Evolutionary conservation across 2,329 filamentous ascomycete species (phyloP).

Genomic region (Scedosporium apiospermum): DNA sequence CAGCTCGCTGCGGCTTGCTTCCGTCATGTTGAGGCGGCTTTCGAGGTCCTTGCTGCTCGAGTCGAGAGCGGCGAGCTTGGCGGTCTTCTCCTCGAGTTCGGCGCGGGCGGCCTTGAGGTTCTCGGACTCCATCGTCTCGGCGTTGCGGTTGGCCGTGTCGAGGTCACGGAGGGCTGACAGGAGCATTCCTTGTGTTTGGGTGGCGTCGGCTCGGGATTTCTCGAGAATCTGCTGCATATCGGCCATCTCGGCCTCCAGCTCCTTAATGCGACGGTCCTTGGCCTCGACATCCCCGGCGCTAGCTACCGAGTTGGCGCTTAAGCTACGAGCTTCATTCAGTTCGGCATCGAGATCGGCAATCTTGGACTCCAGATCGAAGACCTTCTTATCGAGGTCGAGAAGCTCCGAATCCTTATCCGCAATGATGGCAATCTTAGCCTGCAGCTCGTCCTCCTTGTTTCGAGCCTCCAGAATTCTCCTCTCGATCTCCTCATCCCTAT

Average conservation of each 20-base stretch:
- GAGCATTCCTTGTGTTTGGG: conserved; percentile 18
- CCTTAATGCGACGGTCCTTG: conserved; percentile 10
- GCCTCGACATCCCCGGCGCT: conserved; percentile 7
- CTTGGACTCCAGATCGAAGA: background rate
- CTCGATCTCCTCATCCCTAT: conserved; percentile 48
- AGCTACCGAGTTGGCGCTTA: background rate
- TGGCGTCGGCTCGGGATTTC: conserved; percentile 8
- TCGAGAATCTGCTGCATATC: conserved; percentile 11
- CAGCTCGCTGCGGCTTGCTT: conserved; percentile 11
- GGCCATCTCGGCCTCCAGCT: conserved; percentile 9
- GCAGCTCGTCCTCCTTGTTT: conserved; percentile 36
- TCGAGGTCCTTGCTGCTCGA: conserved; percentile 13
- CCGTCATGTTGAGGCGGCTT: conserved; percentile 6
- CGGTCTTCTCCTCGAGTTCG: conserved; percentile 30
- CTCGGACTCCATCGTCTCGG: conserved; percentile 11
- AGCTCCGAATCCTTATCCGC: conserved; percentile 38
- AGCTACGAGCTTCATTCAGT: conserved; percentile 2
- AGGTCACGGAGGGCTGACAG: conserved; percentile 14
- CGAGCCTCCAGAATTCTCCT: conserved; percentile 24
- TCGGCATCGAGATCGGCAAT: conserved; percentile 3
- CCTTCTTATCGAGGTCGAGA: conserved; percentile 11
- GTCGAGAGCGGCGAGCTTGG: conserved; percentile 29
- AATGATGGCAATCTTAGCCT: conserved; percentile 14
- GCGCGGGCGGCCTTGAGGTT: conserved; percentile 24
- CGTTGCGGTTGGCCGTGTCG: conserved; percentile 13